Percentiles rank a stretch among this genome's conserved stretches.
phyloP scores from a whole-genome alignment of 345 rosid species.

The Citrus trifoliata region DNA sequence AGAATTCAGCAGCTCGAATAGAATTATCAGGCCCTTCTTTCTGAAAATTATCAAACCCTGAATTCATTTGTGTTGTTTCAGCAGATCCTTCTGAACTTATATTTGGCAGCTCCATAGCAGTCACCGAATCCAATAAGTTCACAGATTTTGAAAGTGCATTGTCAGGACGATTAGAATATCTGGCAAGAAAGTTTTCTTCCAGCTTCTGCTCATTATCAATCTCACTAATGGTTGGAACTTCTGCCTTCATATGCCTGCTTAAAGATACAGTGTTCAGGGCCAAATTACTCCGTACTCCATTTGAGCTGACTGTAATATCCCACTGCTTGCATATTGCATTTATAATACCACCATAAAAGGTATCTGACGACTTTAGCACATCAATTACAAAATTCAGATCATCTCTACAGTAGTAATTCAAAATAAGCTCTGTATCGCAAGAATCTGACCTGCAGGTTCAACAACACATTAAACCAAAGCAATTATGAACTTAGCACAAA shows the following conservation, averaged over 20 bases:
- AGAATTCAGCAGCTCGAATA: slow-evolving; percentile 19
- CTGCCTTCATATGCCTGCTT: slow-evolving; percentile 27
- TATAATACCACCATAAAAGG: slow-evolving; percentile 46
- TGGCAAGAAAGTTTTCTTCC: slow-evolving; percentile 37
- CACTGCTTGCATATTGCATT: slow-evolving; percentile 60
- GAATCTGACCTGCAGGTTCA: slow-evolving; percentile 74
- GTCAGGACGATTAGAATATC: slow-evolving; percentile 32
- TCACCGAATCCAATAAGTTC: slow-evolving; percentile 31
- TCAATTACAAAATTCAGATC: slow-evolving; percentile 59
- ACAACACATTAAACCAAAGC: slow-evolving; percentile 13
- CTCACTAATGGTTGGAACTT: slow-evolving; percentile 28
- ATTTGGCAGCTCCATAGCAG: slow-evolving; percentile 33
- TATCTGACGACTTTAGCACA: slow-evolving; percentile 59
- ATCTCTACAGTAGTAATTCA: slow-evolving; percentile 59
- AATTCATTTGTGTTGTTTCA: slow-evolving; percentile 53
- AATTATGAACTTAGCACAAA: neutral
- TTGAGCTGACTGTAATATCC: slow-evolving; percentile 42
- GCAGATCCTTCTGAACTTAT: slow-evolving; percentile 59
- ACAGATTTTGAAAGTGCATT: slow-evolving; percentile 24
- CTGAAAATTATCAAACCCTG: slow-evolving; percentile 32
- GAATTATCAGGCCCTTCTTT: slow-evolving; percentile 27
- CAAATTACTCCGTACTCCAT: slow-evolving; percentile 35
- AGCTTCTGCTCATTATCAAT: slow-evolving; percentile 32
- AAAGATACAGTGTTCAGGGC: slow-evolving; percentile 31
- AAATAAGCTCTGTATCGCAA: slow-evolving; percentile 36